Evolutionary conservation across 225 moss, liverwort and hornwort genomes (phyloP), one percentile per base, ranked within the genome.

Genomic region (Climacium dendroides): DNA sequence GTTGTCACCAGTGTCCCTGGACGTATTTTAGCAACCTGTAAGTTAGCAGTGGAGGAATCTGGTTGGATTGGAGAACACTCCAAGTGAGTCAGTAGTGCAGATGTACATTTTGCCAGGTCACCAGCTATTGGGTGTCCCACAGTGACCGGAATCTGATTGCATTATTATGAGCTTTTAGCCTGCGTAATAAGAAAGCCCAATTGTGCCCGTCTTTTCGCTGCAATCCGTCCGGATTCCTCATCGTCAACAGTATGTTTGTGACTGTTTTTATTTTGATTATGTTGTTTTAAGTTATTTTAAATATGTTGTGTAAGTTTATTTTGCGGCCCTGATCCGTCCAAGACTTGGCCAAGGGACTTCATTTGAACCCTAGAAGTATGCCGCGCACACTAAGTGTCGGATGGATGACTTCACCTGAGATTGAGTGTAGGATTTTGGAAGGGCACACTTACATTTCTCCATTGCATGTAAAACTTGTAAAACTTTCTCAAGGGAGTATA

Each of bases 71-170:
- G 79, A 85, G 85, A 60, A 57, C 87, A 54, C 80, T 87, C 85
- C 90, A 84, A 88, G 63, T 84, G 90, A 92, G 87, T 79, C 87
- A 67, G 85, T 82, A 81, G 90, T 89, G 89, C 93, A 92, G 90
- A 89, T 93, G 90, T 93, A 93, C 92, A 93, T 92, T 93, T 92
- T 92, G 87, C 89, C 88, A 88, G 90, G 89, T 92, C 85, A 80
- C 87, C 86, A 83, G 83, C 83, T 86, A 61, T 83, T 93, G 92
- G 87, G 90, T 91, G 86, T 89, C 88, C 88, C 81, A 82, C 83
- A 81, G 79, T 89, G 81, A 79, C 85, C 71, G 89, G 87, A 87
- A 86, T 83, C 89, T 87, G 79, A 82, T 92, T 92, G 92, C 89
- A 77, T 57, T 82, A 81, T 57, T 67, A 82, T 89, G 90, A 89